phyloP scores from a whole-genome alignment of 257 asterid species.

The Scutellaria galericulata region DNA sequence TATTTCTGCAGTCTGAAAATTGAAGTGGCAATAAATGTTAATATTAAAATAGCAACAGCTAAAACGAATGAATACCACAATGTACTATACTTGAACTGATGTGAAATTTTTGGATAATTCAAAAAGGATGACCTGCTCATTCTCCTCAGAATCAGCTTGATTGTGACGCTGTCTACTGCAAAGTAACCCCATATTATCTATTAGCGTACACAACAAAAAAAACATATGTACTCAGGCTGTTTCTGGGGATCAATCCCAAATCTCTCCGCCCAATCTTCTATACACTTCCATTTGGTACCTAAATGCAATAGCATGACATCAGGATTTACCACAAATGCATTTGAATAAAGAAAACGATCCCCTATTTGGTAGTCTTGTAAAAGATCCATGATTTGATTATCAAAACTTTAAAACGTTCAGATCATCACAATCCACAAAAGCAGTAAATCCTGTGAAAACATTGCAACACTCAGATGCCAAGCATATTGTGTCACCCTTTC shows the following conservation, averaged over 20 bases:
- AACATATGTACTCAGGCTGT: constrained; percentile 44
- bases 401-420: not conserved
- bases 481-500: not conserved
- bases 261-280: constrained; percentile 32
- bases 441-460: not conserved
- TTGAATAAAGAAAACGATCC: not conserved
- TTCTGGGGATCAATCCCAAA: constrained; percentile 43
- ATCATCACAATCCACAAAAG: not conserved
- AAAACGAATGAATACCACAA: constrained; percentile 12
- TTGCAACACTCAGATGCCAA: not conserved
- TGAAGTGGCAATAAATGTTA: constrained; percentile 5
- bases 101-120: constrained; percentile 1
- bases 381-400: constrained; percentile 6
- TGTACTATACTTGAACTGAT: not conserved
- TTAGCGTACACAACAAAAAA: constrained; percentile 53
- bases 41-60: constrained; percentile 7
- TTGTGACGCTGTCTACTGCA: constrained; percentile 84
- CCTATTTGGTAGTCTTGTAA: not conserved
- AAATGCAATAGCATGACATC: not conserved
- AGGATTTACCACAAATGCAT: not conserved
- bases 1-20: constrained; percentile 86
- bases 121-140: constrained; percentile 65
- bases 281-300: constrained; percentile 46
- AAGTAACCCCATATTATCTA: constrained; percentile 79
- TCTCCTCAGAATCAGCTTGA: constrained; percentile 83